phyloP scores from a whole-genome alignment of 106 monocot genomes.

The Allium cepa region DNA sequence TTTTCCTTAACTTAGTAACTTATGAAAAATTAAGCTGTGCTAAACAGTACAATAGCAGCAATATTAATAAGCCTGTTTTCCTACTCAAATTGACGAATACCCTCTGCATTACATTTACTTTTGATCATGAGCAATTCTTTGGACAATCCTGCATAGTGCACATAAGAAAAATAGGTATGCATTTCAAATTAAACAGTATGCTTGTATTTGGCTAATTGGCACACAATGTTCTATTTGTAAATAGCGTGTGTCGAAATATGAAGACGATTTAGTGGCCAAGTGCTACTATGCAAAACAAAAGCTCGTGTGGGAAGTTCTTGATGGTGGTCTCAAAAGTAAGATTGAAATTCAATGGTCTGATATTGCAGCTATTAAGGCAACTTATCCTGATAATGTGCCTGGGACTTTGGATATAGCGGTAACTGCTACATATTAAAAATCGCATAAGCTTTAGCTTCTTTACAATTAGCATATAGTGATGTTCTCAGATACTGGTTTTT shows the following conservation, averaged over 20 bases:
- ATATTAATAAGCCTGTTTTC: too few species aligned
- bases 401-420: slow-evolving; percentile 61
- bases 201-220: too few species aligned
- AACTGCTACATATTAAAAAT: slow-evolving; percentile 2
- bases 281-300: slow-evolving; percentile 68
- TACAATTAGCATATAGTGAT: too few species aligned
- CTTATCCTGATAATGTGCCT: slow-evolving; percentile 41
- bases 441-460: background rate
- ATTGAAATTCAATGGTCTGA: slow-evolving; percentile 81
- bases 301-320: slow-evolving; percentile 78
- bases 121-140: too few species aligned
- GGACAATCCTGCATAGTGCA: too few species aligned
- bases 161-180: too few species aligned
- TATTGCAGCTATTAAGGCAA: slow-evolving; percentile 53
- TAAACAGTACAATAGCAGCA: too few species aligned
- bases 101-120: too few species aligned
- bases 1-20: too few species aligned
- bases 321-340: slow-evolving; percentile 68
- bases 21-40: too few species aligned
- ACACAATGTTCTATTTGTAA: background rate
- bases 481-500: background rate
- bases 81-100: too few species aligned
- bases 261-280: slow-evolving; percentile 65
- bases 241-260: slow-evolving; percentile 56
- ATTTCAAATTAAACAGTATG: too few species aligned